phyloP scores from a whole-genome alignment of 345 rosid species.

The Microthlaspi erraticum region DNA sequence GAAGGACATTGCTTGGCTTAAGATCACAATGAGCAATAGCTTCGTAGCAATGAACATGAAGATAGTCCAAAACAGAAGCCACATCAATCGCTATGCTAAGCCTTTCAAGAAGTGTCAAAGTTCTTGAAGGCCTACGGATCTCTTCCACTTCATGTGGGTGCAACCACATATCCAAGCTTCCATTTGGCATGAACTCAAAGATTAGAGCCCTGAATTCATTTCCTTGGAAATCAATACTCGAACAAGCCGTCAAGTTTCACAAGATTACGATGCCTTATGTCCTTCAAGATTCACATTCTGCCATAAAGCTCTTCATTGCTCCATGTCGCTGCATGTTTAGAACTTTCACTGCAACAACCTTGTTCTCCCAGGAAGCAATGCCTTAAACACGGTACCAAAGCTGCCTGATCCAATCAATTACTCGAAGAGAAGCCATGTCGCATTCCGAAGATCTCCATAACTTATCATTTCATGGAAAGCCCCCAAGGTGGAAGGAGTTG shows the following conservation, averaged over 20 bases:
- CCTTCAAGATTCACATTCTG: not conserved
- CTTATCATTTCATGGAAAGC: not conserved
- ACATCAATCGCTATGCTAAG: constrained; percentile 44
- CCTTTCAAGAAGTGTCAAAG: constrained; percentile 43
- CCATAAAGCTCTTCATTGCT: too few relatives aligned
- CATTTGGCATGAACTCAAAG: constrained; percentile 54
- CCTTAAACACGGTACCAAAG: not conserved
- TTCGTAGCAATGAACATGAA: constrained; percentile 28
- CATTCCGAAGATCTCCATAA: constrained; percentile 1
- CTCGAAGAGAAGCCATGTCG: not conserved
- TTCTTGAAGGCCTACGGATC: constrained; percentile 16
- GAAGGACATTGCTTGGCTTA: constrained; percentile 38
- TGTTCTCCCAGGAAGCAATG: not conserved
- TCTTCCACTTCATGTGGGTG: constrained; percentile 22
- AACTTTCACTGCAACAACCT: too few relatives aligned
- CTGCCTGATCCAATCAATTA: not conserved
- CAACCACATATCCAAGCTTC: constrained; percentile 1
- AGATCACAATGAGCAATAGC: constrained; percentile 36
- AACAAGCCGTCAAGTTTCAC: constrained; percentile 56
- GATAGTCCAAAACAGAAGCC: constrained; percentile 30
- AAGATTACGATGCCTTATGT: constrained; percentile 58
- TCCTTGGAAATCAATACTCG: constrained; percentile 52
- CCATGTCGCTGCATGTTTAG: too few relatives aligned
- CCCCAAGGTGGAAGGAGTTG: not conserved
- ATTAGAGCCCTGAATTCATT: constrained; percentile 59